Evolutionary conservation across 176 grass and related monocot genomes (phyloP).

Genomic region (Eremochloa ophiuroides): DNA sequence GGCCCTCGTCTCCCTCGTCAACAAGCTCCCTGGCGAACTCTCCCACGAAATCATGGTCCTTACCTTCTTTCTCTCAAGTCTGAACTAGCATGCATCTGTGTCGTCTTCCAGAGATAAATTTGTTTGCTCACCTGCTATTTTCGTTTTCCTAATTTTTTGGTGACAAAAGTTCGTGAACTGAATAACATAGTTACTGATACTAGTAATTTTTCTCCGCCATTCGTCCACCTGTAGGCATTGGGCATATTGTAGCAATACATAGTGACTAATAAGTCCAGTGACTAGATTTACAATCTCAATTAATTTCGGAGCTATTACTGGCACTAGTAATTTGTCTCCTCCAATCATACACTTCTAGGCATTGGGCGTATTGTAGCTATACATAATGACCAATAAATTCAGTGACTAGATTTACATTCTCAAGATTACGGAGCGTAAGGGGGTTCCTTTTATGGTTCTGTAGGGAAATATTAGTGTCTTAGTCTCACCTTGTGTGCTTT

Average conservation of each 20-base stretch:
- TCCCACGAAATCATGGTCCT: conserved; percentile 88
- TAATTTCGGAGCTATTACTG: not conserved
- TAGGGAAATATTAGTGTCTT: not conserved
- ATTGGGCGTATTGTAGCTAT: not conserved
- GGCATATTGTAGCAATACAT: not conserved
- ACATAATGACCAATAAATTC: not conserved
- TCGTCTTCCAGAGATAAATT: not conserved
- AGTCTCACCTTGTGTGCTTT: not conserved
- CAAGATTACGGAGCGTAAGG: not conserved
- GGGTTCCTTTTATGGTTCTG: not conserved
- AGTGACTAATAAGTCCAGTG: not conserved
- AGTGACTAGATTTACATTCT: not conserved
- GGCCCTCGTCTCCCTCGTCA: conserved; percentile 63
- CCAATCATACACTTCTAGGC: not conserved
- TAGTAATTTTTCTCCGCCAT: not conserved
- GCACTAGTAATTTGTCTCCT: not conserved
- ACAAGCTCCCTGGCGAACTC: conserved; percentile 68
- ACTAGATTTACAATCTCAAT: not conserved
- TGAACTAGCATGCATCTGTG: not conserved
- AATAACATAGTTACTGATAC: not conserved
- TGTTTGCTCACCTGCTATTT: not conserved
- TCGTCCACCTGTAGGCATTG: not conserved
- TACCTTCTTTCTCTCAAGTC: not conserved
- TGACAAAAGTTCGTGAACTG: not conserved
- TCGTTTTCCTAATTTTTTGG: not conserved